Base-by-base conservation (phyloP, 164 flowering plant genomes). In the Tetracentron sinense region DNA sequence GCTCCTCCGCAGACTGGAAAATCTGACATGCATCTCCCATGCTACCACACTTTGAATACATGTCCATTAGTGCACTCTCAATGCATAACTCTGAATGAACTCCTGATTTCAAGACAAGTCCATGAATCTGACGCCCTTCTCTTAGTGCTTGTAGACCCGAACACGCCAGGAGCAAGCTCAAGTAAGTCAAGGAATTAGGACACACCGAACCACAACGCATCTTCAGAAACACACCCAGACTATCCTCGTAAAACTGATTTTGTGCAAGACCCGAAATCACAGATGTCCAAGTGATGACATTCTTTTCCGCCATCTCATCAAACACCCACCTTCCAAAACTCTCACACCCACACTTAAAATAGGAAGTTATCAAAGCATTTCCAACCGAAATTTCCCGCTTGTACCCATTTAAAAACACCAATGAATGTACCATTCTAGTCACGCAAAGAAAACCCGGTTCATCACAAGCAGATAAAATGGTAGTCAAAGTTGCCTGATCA, bases 231-330 rank as follows among this genome's bases (percentile, higher is more conserved):
- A 87, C 56, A n/a, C 25, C 42, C 73, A 93, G 61, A 73, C 97
- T 75, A 23, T 85, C 89, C 58, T 66, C 75, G 56, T 69, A 82
- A n/a, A 77, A 63, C 33, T 79, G 74, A 68, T 72, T 80, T 49
- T 85, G 90, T 1, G 75, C 83, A 50, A 88, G 83, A 15, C 97
- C 97, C 0, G 97, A 84, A 17, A 90, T 79, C 31, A 77, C 77
- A 42, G 96, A 94, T 1, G 98, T 90, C 98, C 98, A 93, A 42
- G 85, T 77, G 46, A 93, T 71, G 0, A 93, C 97, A 79, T 87
- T 93, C 66, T 73, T 75, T 31, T 72, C 85, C 22, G 44, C 52
- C 92, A 88, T 84, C 70, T 87, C 87, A 70, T 79, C 65, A 67
- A 93, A 93, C 54, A 85, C 81, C 62, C 31, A 69, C 64, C 69